These are phyloP conservation scores for Canna indica DNA, from an alignment of 176 grass and related monocot genomes.

Conservation along the genomic window DNA sequence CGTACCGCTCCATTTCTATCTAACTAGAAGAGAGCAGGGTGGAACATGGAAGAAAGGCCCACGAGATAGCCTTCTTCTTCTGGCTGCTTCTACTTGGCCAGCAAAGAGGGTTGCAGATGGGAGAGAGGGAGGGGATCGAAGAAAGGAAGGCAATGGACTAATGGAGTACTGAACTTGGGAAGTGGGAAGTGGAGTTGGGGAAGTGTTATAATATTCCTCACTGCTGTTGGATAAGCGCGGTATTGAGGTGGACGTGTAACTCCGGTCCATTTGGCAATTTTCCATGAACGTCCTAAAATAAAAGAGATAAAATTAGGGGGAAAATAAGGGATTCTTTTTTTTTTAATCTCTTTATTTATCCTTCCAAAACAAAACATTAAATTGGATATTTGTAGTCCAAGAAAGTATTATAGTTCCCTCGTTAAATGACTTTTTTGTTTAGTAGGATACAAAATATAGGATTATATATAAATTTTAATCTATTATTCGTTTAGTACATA, in stretches of 20 bases:
- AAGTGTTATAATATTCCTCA: not conserved
- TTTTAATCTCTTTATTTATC: no score
- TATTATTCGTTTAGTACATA: no score
- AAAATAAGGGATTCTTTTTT: no score
- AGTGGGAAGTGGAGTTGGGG: not conserved
- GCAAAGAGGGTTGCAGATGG: not conserved
- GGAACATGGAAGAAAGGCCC: not conserved
- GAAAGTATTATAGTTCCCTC: no score
- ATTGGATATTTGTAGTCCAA: no score
- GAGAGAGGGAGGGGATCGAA: not conserved
- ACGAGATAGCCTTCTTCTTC: not conserved
- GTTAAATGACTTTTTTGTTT: no score
- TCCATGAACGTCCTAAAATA: not conserved
- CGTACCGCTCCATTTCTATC: slow-evolving; percentile 62
- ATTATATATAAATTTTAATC: no score
- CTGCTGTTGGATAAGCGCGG: not conserved
- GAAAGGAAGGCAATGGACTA: not conserved
- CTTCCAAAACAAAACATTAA: no score
- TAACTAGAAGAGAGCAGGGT: not conserved
- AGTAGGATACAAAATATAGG: no score
- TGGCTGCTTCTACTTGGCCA: not conserved
- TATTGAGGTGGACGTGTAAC: not conserved
- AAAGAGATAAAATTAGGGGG: not conserved
- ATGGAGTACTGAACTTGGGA: not conserved
- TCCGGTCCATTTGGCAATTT: not conserved